Evolutionary conservation across 768 basidiomycete genomes (phyloP).

Genomic region (Hemileccinum rubropunctum): DNA sequence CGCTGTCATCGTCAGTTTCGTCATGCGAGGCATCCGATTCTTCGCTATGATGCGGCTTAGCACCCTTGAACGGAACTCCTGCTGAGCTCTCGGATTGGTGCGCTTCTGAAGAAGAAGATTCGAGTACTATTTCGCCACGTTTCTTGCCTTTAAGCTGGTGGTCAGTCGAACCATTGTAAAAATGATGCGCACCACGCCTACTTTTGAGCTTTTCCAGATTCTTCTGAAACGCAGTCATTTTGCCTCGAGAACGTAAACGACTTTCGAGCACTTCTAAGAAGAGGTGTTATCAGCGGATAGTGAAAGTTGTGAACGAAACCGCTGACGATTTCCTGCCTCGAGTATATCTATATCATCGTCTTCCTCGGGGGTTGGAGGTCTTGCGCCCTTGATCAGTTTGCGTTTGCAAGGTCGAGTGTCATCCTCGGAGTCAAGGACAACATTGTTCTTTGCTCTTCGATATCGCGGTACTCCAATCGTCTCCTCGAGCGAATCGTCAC

Average conservation of each 20-base stretch:
- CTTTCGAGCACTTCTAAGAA: constrained; percentile 56
- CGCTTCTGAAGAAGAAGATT: constrained; percentile 33
- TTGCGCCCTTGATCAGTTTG: constrained; percentile 42
- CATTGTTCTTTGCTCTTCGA: constrained; percentile 20
- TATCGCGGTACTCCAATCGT: constrained; percentile 12
- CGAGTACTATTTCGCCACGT: constrained; percentile 33
- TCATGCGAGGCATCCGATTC: constrained; percentile 38
- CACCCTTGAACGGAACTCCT: constrained; percentile 43
- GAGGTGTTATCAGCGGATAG: not conserved
- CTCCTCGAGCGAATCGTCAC: constrained; percentile 26
- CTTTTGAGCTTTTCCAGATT: constrained; percentile 67
- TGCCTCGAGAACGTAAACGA: constrained; percentile 61
- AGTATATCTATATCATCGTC: constrained; percentile 40
- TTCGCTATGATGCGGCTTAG: constrained; percentile 38
- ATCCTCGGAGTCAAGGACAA: constrained; percentile 34
- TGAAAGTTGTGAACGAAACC: not conserved
- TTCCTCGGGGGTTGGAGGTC: constrained; percentile 43
- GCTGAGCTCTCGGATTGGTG: constrained; percentile 28
- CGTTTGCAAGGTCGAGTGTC: constrained; percentile 35
- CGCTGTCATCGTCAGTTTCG: constrained; percentile 20
- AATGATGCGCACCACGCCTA: constrained; percentile 25
- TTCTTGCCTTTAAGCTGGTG: constrained; percentile 39
- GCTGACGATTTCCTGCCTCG: constrained; percentile 54
- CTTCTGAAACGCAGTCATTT: constrained; percentile 57
- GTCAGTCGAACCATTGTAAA: constrained; percentile 1